A percentile compares a stretch with the other conserved stretches of the same genome.
Evolutionary conservation across 148 eudicot species (phyloP).

Genomic region (Vaccinium darrowii): DNA sequence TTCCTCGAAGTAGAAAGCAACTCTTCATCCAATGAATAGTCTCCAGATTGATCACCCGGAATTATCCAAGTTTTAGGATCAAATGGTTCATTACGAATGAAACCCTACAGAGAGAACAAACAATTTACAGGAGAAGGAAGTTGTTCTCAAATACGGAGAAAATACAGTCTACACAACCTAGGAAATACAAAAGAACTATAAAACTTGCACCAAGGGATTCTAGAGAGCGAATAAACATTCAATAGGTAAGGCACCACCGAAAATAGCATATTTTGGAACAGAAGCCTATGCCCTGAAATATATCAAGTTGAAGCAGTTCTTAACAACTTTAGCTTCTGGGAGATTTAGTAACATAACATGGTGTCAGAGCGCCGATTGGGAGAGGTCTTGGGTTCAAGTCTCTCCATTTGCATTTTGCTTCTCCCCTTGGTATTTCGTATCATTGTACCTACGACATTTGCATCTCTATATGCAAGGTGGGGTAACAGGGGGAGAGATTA

Average conservation of each 20-base stretch:
- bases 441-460: no score
- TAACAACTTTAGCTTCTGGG: not conserved
- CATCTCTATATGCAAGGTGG: no score
- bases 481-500: no score
- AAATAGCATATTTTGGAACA: not conserved
- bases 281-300: not conserved
- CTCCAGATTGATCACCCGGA: slow-evolving; percentile 52
- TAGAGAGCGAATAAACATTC: not conserved
- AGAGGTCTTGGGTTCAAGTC: no score
- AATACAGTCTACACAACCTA: not conserved
- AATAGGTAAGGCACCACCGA: not conserved
- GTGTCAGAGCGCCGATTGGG: no score
- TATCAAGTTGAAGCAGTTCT: not conserved
- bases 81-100: slow-evolving; percentile 65
- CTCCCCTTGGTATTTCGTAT: no score
- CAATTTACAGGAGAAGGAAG: not conserved
- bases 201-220: not conserved
- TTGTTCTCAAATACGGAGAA: not conserved
- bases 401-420: no score
- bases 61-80: slow-evolving; percentile 71
- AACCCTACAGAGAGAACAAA: slow-evolving; percentile 53
- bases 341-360: no score
- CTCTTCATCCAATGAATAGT: slow-evolving; percentile 37
- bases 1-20: slow-evolving; percentile 27
- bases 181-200: not conserved